Evolutionary conservation across 208 protist genomes (phyloP).

Genomic region (Crithidia expoeki): DNA sequence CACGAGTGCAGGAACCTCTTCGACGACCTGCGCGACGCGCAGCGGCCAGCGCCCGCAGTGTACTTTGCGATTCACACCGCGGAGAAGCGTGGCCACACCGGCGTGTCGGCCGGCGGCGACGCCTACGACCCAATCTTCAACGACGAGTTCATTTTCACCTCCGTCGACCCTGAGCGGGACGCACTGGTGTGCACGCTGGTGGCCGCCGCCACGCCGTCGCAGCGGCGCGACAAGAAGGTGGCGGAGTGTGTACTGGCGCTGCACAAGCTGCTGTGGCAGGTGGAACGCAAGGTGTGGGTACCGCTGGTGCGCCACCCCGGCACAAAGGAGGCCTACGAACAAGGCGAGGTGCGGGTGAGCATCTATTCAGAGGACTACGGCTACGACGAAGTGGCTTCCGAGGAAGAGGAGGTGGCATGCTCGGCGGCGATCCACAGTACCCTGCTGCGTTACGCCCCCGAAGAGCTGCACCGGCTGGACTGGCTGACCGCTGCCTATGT

Average conservation of each 20-base stretch:
- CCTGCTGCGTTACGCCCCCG: constrained; percentile 57
- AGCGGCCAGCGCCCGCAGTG: constrained; percentile 33
- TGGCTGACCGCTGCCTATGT: constrained; percentile 50
- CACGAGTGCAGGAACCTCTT: constrained; percentile 48
- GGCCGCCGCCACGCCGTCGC: constrained; percentile 25
- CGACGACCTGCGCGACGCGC: constrained; percentile 37
- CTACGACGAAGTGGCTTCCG: constrained; percentile 41
- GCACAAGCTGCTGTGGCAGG: constrained; percentile 54
- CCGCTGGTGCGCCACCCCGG: constrained; percentile 72
- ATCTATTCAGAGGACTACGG: constrained; percentile 79
- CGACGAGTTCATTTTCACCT: constrained; percentile 82
- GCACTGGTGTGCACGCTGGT: constrained; percentile 74
- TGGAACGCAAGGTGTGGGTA: constrained; percentile 67
- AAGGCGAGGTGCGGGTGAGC: constrained; percentile 63
- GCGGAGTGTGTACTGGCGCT: constrained; percentile 77
- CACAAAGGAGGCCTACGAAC: constrained; percentile 73
- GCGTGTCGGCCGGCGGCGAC: constrained; percentile 37
- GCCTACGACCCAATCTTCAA: constrained; percentile 63
- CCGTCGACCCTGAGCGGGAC: constrained; percentile 53
- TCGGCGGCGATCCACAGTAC: constrained; percentile 56
- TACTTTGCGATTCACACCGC: constrained; percentile 69
- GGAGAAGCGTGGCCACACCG: constrained; percentile 64
- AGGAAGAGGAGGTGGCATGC: constrained; percentile 61
- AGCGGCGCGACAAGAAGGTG: constrained; percentile 49
- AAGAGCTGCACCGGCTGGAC: constrained; percentile 81